These are phyloP conservation scores for Meyerozyma sp. DNA, from an alignment of 1,139 yeast genomes.

Conservation along the genomic window DNA sequence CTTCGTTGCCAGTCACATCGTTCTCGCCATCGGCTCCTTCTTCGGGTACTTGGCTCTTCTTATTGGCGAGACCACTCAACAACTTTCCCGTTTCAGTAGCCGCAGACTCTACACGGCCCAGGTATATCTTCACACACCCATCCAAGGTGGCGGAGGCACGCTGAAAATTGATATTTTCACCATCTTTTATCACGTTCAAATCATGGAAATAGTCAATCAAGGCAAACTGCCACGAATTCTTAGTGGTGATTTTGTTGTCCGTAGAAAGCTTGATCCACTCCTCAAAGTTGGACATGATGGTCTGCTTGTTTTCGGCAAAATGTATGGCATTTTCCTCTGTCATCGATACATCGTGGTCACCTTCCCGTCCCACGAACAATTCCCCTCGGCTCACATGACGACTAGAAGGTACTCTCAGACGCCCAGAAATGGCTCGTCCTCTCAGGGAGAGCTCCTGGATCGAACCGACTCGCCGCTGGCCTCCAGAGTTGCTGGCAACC, in stretches of 20 bases:
- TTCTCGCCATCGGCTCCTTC: slow-evolving; percentile 10
- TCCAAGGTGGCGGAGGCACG: slow-evolving; percentile 76
- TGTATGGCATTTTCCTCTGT: slow-evolving; percentile 37
- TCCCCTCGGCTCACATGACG: slow-evolving; percentile 1
- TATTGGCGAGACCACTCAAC: slow-evolving; percentile 60
- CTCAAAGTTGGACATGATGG: slow-evolving; percentile 62
- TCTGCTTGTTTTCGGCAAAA: slow-evolving; percentile 41
- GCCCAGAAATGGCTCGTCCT: slow-evolving; percentile 1
- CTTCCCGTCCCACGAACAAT: not conserved
- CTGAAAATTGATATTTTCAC: slow-evolving; percentile 66
- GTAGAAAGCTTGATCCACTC: slow-evolving; percentile 91
- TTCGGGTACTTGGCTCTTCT: slow-evolving; percentile 17
- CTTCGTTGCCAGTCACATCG: slow-evolving; percentile 24
- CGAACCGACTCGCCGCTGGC: not conserved
- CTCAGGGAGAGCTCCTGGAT: slow-evolving; percentile 1
- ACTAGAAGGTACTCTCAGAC: not conserved
- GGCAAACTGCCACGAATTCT: slow-evolving; percentile 78
- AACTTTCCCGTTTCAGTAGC: slow-evolving; percentile 87
- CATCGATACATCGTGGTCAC: not conserved
- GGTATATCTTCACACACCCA: slow-evolving; percentile 81
- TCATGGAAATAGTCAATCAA: slow-evolving; percentile 84
- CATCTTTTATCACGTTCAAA: slow-evolving; percentile 52
- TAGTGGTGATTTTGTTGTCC: slow-evolving; percentile 69
- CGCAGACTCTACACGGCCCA: slow-evolving; percentile 85
- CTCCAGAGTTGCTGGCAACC: not conserved